A percentile compares a stretch with the other conserved stretches of the same genome.
phyloP scores from a whole-genome alignment of 108 stramenopile genomes.

The Discostella stelligeroides region DNA sequence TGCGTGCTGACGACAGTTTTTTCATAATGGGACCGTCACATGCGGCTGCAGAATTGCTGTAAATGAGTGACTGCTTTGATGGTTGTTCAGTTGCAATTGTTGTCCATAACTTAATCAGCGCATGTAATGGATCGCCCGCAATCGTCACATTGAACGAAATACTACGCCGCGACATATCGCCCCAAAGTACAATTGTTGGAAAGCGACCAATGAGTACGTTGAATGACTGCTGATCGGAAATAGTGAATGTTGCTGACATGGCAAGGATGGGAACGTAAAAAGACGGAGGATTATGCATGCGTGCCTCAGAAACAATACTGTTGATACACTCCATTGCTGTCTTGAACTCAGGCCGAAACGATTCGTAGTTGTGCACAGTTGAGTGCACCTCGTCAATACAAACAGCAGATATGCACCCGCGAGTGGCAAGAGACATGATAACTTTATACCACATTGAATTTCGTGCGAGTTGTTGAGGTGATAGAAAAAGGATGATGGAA shows the following conservation, averaged over 20 bases:
- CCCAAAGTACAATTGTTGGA: neutral
- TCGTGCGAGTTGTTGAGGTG: neutral
- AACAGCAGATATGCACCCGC: neutral
- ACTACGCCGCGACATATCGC: neutral
- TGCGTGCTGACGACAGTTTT: too few relatives aligned
- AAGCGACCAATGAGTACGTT: neutral
- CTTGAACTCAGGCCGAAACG: conserved; percentile 20
- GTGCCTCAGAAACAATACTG: too few relatives aligned
- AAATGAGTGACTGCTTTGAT: too few relatives aligned
- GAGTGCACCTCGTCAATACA: conserved; percentile 12
- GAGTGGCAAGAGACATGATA: too few relatives aligned
- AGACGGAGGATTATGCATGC: too few relatives aligned
- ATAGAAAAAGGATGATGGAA: conserved; percentile 8
- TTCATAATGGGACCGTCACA: too few relatives aligned
- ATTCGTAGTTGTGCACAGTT: conserved; percentile 12
- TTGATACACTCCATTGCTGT: conserved; percentile 15
- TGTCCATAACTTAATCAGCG: too few relatives aligned
- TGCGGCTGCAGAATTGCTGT: too few relatives aligned
- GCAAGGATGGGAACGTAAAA: conserved; percentile 1
- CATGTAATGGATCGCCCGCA: too few relatives aligned
- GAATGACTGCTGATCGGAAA: neutral
- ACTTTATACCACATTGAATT: too few relatives aligned
- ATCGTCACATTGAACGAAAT: neutral
- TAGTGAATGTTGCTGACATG: conserved; percentile 12
- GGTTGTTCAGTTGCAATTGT: too few relatives aligned